These are phyloP conservation scores for Yamadazyma buinensis DNA, from an alignment of 1,139 yeast species.

Conservation along the genomic window DNA sequence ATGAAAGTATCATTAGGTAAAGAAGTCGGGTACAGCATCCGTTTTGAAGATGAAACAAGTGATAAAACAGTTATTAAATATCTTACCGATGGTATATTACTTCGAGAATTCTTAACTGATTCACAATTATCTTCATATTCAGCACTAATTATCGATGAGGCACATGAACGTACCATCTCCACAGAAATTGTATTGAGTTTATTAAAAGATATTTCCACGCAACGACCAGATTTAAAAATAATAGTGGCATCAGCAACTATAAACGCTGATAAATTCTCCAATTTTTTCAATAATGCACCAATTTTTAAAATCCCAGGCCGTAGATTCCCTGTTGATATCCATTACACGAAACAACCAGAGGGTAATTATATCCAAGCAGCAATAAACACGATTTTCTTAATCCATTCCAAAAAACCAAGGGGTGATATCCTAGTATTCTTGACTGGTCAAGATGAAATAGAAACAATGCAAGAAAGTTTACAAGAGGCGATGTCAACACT, in stretches of 20 bases:
- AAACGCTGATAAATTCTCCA: conserved; percentile 81
- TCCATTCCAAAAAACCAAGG: conserved; percentile 63
- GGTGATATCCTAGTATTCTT: conserved; percentile 84
- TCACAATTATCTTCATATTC: conserved; percentile 67
- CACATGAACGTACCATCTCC: conserved; percentile 91
- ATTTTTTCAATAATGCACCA: conserved; percentile 78
- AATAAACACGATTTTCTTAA: conserved; percentile 71
- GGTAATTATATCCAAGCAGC: conserved; percentile 90
- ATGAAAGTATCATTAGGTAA: conserved; percentile 67
- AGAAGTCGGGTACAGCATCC: conserved; percentile 80
- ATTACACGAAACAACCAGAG: conserved; percentile 83
- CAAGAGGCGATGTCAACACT: conserved; percentile 61
- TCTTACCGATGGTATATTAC: conserved; percentile 91
- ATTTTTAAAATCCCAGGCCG: conserved; percentile 88
- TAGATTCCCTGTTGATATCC: conserved; percentile 81
- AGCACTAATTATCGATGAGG: conserved; percentile 92
- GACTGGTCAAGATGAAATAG: conserved; percentile 95
- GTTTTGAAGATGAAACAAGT: conserved; percentile 77
- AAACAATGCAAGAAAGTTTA: conserved; percentile 68
- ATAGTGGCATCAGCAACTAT: conserved; percentile 92
- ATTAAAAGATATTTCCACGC: conserved; percentile 63
- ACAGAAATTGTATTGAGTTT: conserved; percentile 87
- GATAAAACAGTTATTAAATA: conserved; percentile 71
- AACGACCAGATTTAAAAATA: conserved; percentile 66
- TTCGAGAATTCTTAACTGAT: conserved; percentile 79